Base-by-base conservation (phyloP, 169 alveolate species). In the Amoebophrya sp. region DNA sequence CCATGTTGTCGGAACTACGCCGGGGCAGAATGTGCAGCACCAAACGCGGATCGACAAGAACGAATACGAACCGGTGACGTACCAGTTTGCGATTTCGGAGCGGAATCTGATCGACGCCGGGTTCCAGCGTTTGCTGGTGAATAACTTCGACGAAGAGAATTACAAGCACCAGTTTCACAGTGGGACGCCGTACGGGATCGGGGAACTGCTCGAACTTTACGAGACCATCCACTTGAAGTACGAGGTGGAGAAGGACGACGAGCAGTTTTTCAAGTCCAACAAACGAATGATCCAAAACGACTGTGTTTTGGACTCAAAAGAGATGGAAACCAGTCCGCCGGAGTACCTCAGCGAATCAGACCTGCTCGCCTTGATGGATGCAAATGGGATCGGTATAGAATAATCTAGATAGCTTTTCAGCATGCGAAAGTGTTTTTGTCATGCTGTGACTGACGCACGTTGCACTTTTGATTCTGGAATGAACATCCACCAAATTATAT, bases 311-410 rank as follows among this genome's bases (percentile, higher is more conserved):
- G 91, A 89, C 35, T 25, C 33, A 33, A 23, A 89, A 33, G 54
- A 40, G 35, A 18, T 93, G 53, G 94, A 92, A 92, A 98, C 99
- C 0, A 92, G 95, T 23, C 98, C 99, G 14, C 99, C 99, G 0
- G 98, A 97, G 32, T 96, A 96, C 93, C 94, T 99, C 41, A 97
- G 99, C 23, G 99, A 99, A 92, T 95, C 99, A 38, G 99, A 99
- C 91, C 94, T 99, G 41, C 97, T 99, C 1, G 95, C 97, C 40
- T 94, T 96, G 77, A 98, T 99, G 99, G 99, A 98, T 94, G 96
- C 96, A 91, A 94, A 98, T 94, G 99, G 99, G 40, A 99, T 99
- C n/a, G 99, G 95, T 23, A 47, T 18, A 12, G 66, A n/a, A n/a
- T n/a, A n/a, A n/a, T n/a, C n/a, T n/a, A n/a, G n/a, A n/a, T n/a